Evolutionary conservation across 495 filamentous ascomycete species (phyloP).

Genomic region (Peziza echinospora): DNA sequence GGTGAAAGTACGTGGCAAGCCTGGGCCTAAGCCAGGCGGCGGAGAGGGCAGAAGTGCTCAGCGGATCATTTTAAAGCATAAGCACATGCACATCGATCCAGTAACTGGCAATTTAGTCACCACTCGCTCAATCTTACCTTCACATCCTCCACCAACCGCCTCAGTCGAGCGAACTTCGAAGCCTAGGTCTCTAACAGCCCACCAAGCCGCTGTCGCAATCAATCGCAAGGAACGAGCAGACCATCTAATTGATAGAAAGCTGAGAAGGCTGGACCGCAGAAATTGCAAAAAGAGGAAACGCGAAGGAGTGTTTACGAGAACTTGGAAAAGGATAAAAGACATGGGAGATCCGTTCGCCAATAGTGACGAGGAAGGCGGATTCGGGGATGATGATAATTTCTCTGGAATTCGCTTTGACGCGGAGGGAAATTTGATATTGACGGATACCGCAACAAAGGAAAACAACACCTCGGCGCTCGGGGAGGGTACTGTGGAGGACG

Average conservation of each 20-base stretch:
- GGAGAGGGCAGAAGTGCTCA: neutral
- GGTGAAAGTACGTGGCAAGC: neutral
- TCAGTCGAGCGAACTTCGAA: constrained; percentile 9
- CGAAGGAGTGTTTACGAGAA: constrained; percentile 44
- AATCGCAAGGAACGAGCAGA: constrained; percentile 76
- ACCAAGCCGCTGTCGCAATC: constrained; percentile 78
- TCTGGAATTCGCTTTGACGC: constrained; percentile 18
- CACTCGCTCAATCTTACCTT: constrained; percentile 20
- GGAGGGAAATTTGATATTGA: neutral
- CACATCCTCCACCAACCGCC: constrained; percentile 28
- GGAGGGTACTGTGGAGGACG: neutral
- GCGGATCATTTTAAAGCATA: neutral
- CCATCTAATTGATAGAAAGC: constrained; percentile 58
- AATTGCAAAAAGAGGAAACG: constrained; percentile 36
- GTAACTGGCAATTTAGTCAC: constrained; percentile 13
- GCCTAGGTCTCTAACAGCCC: constrained; percentile 66
- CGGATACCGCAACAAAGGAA: neutral
- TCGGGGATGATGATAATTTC: constrained; percentile 6
- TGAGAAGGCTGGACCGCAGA: constrained; percentile 38
- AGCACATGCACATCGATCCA: constrained; percentile 3
- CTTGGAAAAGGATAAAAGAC: constrained; percentile 41
- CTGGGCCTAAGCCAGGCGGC: neutral
- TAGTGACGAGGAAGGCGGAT: constrained; percentile 47
- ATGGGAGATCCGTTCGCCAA: constrained; percentile 53
- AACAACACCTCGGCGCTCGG: neutral